Base-by-base conservation (phyloP, 208 protist genomes). In the Acanthamoeba healyi region DNA sequence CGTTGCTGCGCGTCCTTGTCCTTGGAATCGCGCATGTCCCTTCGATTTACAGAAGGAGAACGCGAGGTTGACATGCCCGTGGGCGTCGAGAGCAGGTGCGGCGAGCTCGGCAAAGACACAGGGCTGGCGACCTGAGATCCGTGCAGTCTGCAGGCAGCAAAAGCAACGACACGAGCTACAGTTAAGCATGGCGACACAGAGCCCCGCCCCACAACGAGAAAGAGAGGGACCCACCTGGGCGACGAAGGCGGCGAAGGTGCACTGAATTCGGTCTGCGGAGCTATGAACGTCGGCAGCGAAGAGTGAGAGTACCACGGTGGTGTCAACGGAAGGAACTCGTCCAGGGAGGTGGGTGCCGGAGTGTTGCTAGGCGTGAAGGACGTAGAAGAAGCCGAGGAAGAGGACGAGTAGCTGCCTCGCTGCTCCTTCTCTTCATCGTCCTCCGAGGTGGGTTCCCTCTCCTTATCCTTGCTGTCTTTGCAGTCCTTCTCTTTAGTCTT, bases 1-100 rank as follows among this genome's bases (percentile, higher is more conserved):
- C 74, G 74, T n/a, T 46, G 38, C 17, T 84, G 74, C 17, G 10
- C 17, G 42, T 84, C 74, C 74, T 84, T 84, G 14, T 84, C 74
- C 74, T 84, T 84, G 22, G 74, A 56, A 2, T 84, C 74, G 74
- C 74, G 74, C 74, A 84, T 84, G 40, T 84, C 74, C 15, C 74
- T 38, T 2, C 74, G 74, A 10, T 38, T 46, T 4, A 56, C 74
- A 6, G 74, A 42, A 3, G 74, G 74, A 1, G 74, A 84, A 17
- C 74, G 74, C 10, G 74, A 6, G 5, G 15, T 10, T 22, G 1
- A 3, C 67, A 26, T 26, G 29, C 65, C n/a, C 19, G 58, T 6
- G 1, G 44, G 29, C 17, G 67, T 29, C 15, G 67, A 77, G 67
- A 77, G 34, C 17, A 77, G n/a, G 19, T 46, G 38, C 34, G 67